Conservation (phyloP, 2,329 filamentous ascomycete genomes). For the Colletotrichum sp. region DNA sequence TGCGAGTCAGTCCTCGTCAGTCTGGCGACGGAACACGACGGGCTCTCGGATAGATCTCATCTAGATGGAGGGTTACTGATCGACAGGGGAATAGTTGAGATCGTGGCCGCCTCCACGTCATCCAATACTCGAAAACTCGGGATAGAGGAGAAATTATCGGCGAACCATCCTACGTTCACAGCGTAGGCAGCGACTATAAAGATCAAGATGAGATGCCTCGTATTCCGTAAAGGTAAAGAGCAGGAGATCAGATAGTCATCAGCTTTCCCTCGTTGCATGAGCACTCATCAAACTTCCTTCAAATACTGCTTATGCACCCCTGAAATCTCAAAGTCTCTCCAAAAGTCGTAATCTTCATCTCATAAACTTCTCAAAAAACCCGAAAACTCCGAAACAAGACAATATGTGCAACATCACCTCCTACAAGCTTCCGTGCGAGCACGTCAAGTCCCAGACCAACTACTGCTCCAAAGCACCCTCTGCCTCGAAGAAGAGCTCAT, state of each 20-base stretch:
- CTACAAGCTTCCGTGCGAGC: slow-evolving; percentile 57
- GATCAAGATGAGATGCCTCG: not conserved
- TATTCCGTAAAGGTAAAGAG: not conserved
- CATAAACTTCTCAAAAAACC: not conserved
- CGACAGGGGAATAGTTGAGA: not conserved
- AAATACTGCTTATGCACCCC: not conserved
- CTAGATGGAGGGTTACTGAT: not conserved
- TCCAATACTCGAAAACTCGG: not conserved
- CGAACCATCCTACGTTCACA: not conserved
- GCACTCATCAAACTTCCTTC: not conserved
- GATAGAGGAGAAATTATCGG: not conserved
- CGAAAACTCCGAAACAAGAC: not conserved
- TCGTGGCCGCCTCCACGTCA: not conserved
- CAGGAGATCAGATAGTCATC: not conserved
- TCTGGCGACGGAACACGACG: not conserved
- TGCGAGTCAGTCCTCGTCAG: not conserved
- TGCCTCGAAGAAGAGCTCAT: slow-evolving; percentile 25
- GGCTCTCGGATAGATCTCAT: not conserved
- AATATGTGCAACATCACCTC: slow-evolving; percentile 55
- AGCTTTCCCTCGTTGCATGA: not conserved
- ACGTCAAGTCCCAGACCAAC: slow-evolving; percentile 48
- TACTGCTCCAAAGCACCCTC: slow-evolving; percentile 49
- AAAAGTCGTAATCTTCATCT: not conserved
- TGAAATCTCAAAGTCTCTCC: not conserved
- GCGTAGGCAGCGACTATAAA: not conserved